phyloP scores from a whole-genome alignment of 2,329 filamentous ascomycete species.

The Exserohilum rostratum region DNA sequence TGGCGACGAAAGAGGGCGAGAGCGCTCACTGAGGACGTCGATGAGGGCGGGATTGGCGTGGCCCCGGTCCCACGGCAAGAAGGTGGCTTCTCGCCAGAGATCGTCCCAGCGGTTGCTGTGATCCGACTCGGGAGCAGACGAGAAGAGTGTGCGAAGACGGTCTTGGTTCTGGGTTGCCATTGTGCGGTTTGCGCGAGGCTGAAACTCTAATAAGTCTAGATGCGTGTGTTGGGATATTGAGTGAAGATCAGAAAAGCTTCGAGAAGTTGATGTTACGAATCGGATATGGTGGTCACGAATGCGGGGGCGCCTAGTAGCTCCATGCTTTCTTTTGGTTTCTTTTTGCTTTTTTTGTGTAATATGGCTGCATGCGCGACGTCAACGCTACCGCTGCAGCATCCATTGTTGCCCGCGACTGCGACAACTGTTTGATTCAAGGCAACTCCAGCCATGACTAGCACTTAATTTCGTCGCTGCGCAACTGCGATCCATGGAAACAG shows the following conservation, averaged over 20 bases:
- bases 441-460: too few relatives aligned
- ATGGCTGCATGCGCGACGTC: not conserved
- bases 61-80: constrained; percentile 66
- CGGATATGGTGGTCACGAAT: not conserved
- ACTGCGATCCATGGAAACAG: too few relatives aligned
- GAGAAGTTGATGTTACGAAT: not conserved
- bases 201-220: not conserved
- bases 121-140: constrained; percentile 46
- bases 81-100: constrained; percentile 24
- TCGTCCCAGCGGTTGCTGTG: constrained; percentile 39
- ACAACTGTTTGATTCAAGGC: too few relatives aligned
- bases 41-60: constrained; percentile 64
- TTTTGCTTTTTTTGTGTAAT: too few relatives aligned
- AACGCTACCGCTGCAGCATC: not conserved
- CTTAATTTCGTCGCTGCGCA: too few relatives aligned
- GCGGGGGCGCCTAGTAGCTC: not conserved
- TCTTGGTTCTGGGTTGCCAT: constrained; percentile 42
- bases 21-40: constrained; percentile 53
- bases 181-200: not conserved
- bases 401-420: too few relatives aligned
- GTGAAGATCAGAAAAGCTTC: not conserved
- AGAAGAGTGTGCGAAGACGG: constrained; percentile 52
- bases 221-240: not conserved
- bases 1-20: constrained; percentile 15
- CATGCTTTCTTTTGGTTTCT: too few relatives aligned